Base-by-base conservation (phyloP, 1,284 basidiomycete genomes). In the Retiboletus flavoniger region DNA sequence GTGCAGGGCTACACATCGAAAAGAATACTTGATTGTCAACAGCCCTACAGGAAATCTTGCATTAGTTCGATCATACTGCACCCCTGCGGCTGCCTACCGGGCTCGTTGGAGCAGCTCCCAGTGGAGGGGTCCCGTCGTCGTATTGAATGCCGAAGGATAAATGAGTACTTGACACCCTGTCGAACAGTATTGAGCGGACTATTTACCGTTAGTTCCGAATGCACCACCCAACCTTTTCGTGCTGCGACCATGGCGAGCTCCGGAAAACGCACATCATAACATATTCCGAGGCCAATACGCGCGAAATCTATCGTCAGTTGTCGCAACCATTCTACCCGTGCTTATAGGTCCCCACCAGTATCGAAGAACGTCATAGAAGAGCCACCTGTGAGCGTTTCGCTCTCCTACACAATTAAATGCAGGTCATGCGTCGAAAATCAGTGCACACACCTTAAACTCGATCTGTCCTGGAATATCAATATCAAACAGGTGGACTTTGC, bases 391-490 rank as follows among this genome's bases (percentile, higher is more conserved):
- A 99, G 76, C 0, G 91, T 93, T 70, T 97, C 91, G 68, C 94
- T 97, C 77, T 99, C 97, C 89, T 97, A 65, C 26, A 54, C 43
- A 53, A 53, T 51, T 36, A 43, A 49, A 31, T 26, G 28, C 14
- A 29, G n/a, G 32, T 31, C n/a, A 36, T 17, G 26, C 19, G 24
- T 36, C 11, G 5, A 13, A 49, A 35, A 29, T n/a, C 26, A 34
- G 36, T n/a, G n/a, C 9, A 59, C 74, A 58, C 53, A 90, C 94
- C 78, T 96, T 96, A 84, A 99, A 99, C 4, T 77, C 94, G 73
- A 99, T 98, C 71, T 93, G 89, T 17, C 96, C 96, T 0, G 95
- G 95, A 52, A 98, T 96, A 69, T 99, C 93, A 58, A 99, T 98
- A 71, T 99, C 96, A 68, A 99, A 99, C 9, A 99, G 77, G 68